Conservation (phyloP, 192 early-diverging fungal genomes). For the Coemansia sp. region DNA sequence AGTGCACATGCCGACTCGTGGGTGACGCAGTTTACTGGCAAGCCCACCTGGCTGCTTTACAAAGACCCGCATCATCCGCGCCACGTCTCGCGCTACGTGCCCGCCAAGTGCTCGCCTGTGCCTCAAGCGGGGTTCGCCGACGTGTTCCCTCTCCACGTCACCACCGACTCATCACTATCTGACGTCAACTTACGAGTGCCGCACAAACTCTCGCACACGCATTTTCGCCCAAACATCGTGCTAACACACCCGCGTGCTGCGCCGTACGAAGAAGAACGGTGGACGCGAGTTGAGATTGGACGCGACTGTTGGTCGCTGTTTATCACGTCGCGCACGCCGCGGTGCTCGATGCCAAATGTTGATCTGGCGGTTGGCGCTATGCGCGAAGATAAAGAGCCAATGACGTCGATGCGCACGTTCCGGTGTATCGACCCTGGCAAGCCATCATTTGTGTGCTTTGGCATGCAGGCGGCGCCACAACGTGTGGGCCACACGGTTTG, state of each 20-base stretch:
- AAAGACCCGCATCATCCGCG: constrained; percentile 25
- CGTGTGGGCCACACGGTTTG: constrained; percentile 19
- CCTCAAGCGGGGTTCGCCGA: constrained; percentile 77
- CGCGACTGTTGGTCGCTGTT: constrained; percentile 41
- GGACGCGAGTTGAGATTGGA: constrained; percentile 58
- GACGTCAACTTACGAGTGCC: constrained; percentile 65
- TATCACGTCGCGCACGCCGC: constrained; percentile 58
- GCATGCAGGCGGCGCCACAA: constrained; percentile 43
- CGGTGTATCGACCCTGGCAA: constrained; percentile 50
- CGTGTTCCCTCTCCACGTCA: constrained; percentile 69
- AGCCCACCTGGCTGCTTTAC: constrained; percentile 33
- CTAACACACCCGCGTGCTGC: constrained; percentile 34
- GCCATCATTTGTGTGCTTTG: constrained; percentile 38
- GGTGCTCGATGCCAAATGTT: constrained; percentile 65
- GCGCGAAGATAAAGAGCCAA: constrained; percentile 53
- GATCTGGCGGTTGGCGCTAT: constrained; percentile 56
- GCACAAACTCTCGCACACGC: constrained; percentile 45
- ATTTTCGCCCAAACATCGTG: constrained; percentile 81
- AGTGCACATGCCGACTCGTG: constrained; percentile 20
- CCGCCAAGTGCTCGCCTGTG: constrained; percentile 12
- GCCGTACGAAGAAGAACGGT: constrained; percentile 75
- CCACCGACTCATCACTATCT: constrained; percentile 57
- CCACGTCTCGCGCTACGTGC: constrained; percentile 39
- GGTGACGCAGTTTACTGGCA: constrained; percentile 32
- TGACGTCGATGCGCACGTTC: constrained; percentile 56